phyloP scores from a whole-genome alignment of 768 basidiomycete species.

The Auricularia auricula-judae region DNA sequence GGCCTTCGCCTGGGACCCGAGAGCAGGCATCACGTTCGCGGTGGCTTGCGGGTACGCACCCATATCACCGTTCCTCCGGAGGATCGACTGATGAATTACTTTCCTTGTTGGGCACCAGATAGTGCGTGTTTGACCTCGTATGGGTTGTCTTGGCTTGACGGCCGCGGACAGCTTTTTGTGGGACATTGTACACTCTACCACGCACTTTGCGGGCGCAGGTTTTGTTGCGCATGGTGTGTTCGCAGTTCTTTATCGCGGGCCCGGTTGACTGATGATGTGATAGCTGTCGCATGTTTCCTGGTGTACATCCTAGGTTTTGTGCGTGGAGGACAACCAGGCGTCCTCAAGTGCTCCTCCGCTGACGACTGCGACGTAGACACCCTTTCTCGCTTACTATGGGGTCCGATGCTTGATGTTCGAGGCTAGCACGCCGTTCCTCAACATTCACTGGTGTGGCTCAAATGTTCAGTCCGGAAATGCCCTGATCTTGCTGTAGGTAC shows the following conservation, averaged over 20 bases:
- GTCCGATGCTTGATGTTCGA: constrained; percentile 78
- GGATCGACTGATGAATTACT: neutral
- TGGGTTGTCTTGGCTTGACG: neutral
- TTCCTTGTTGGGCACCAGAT: neutral
- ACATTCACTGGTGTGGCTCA: constrained; percentile 65
- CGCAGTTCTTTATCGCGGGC: neutral
- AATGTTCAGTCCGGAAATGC: neutral
- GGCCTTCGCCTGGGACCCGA: constrained; percentile 64
- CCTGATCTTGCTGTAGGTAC: constrained; percentile 33
- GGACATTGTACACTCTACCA: constrained; percentile 59
- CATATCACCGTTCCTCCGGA: neutral
- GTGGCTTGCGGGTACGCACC: constrained; percentile 54
- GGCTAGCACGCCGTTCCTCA: constrained; percentile 76
- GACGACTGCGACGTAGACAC: constrained; percentile 29
- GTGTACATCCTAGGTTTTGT: constrained; percentile 68
- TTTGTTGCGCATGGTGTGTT: constrained; percentile 61
- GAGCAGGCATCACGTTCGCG: constrained; percentile 46
- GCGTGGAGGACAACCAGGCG: constrained; percentile 17
- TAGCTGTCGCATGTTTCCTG: constrained; percentile 49
- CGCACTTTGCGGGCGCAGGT: constrained; percentile 59
- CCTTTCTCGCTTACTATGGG: constrained; percentile 73
- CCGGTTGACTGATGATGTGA: constrained; percentile 2
- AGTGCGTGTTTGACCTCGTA: constrained; percentile 1
- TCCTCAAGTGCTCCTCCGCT: constrained; percentile 2
- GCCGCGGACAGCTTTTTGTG: constrained; percentile 63